A percentile compares a stretch with the other conserved stretches of the same genome.
Evolutionary conservation across 2,329 filamentous ascomycete genomes (phyloP).

Genomic region (Trichoderma citrinoviride): DNA sequence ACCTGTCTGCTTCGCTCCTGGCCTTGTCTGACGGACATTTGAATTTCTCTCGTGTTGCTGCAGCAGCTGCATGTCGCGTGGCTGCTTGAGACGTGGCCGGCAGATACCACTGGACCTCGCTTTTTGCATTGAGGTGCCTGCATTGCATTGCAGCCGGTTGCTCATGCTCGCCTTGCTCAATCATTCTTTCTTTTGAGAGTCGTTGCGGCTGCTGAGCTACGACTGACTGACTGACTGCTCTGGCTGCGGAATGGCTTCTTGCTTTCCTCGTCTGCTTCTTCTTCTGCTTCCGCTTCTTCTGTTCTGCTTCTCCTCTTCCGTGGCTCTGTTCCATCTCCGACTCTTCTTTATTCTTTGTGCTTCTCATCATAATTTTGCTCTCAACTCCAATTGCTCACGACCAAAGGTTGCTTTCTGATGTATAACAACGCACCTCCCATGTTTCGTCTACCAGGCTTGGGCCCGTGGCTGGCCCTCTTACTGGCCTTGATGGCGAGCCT

Average conservation of each 20-base stretch:
- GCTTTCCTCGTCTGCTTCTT: background rate
- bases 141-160: background rate
- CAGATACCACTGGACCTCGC: background rate
- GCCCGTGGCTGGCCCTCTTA: background rate
- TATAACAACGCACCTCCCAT: background rate
- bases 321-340: too few species aligned
- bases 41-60: too few species aligned
- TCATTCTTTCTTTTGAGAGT: too few species aligned
- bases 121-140: background rate
- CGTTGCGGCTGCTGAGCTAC: too few species aligned
- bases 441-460: background rate
- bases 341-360: background rate
- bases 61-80: background rate
- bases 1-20: background rate
- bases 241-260: background rate
- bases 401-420: background rate
- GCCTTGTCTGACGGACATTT: background rate
- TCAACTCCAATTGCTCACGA: background rate
- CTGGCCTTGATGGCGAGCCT: slow-evolving; percentile 1
- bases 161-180: background rate
- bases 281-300: background rate
- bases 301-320: too few species aligned
- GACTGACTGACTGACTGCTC: background rate
- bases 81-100: background rate
- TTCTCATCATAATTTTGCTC: background rate